phyloP scores from a whole-genome alignment of 345 rosid genomes.

The Rhodamnia rubescens region DNA sequence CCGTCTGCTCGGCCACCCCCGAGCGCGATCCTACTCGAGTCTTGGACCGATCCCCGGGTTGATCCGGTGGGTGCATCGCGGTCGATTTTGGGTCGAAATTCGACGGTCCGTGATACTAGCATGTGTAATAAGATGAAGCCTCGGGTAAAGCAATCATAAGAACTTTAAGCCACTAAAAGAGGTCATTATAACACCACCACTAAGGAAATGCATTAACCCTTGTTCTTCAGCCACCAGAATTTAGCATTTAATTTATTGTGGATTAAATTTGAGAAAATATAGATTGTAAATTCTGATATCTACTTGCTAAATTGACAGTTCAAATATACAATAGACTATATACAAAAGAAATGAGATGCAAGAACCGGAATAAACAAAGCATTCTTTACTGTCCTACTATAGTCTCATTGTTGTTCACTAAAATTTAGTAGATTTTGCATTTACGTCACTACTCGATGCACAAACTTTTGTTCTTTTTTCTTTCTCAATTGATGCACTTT shows the following conservation, averaged over 20 bases:
- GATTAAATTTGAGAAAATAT: neutral
- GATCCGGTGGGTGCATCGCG: no score
- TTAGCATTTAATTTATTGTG: neutral
- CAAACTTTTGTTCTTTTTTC: neutral
- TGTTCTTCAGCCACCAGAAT: neutral
- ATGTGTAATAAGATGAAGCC: neutral
- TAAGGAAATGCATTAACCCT: neutral
- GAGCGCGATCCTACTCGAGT: no score
- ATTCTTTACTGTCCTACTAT: neutral
- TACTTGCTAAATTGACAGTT: neutral
- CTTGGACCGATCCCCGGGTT: no score
- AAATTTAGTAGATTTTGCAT: neutral
- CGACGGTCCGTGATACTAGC: no score
- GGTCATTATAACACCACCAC: neutral
- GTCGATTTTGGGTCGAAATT: no score
- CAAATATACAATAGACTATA: neutral
- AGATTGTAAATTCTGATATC: neutral
- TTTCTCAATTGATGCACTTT: neutral
- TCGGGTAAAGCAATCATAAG: neutral
- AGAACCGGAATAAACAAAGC: neutral
- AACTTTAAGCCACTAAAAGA: neutral
- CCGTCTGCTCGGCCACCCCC: no score
- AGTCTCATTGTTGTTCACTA: neutral
- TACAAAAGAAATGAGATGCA: neutral
- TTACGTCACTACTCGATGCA: neutral